Percentiles rank a stretch among this genome's conserved stretches.
phyloP scores from a whole-genome alignment of 106 monocot species.

The Dendrobium catenatum region DNA sequence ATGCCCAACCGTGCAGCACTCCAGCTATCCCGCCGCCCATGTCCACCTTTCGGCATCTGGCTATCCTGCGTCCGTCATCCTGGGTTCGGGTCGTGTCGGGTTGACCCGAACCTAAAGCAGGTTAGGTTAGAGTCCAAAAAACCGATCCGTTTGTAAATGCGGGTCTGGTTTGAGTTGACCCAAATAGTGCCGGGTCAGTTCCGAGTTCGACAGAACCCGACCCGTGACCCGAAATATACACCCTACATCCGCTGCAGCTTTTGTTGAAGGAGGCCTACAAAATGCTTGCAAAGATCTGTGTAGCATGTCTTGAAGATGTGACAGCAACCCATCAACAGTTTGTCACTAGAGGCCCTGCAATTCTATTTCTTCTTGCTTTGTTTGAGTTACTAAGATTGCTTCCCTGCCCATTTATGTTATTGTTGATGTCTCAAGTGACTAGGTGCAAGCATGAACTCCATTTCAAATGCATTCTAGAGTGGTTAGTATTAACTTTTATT shows the following conservation, averaged over 20 bases:
- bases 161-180: no score
- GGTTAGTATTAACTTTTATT: slow-evolving; percentile 9
- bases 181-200: no score
- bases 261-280: slow-evolving; percentile 75
- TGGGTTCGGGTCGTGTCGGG: no score
- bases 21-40: no score
- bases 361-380: neutral
- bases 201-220: no score
- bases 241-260: slow-evolving; percentile 50
- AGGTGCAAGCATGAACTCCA: slow-evolving; percentile 31
- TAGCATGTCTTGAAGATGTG: slow-evolving; percentile 75
- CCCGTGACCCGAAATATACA: no score
- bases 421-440: slow-evolving; percentile 13
- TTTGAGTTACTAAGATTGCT: neutral
- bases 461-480: slow-evolving; percentile 26
- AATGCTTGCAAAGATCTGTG: slow-evolving; percentile 71
- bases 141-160: no score
- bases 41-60: no score
- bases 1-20: no score
- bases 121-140: no score
- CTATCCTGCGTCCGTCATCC: no score
- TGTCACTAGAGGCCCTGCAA: neutral
- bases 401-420: neutral
- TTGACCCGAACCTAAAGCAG: no score
- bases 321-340: slow-evolving; percentile 65